Evolutionary conservation across 2,329 filamentous ascomycete genomes (phyloP).

Genomic region (Aspergillus pseudonomiae): DNA sequence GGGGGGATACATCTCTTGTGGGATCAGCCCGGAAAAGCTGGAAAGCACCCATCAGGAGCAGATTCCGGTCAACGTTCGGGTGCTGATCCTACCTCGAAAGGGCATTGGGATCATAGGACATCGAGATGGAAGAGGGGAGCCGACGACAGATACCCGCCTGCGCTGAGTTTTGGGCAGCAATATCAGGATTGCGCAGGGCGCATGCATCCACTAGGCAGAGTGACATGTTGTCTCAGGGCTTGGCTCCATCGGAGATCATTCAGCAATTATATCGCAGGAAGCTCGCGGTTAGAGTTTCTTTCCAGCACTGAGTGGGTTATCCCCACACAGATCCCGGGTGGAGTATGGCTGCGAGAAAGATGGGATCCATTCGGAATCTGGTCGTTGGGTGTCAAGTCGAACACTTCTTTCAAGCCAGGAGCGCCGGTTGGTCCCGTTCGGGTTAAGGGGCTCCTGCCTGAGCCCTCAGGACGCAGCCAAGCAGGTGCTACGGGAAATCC

Average conservation of each 20-base stretch:
- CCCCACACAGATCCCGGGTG: slow-evolving; percentile 9
- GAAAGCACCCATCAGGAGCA: slow-evolving; percentile 16
- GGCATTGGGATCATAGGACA: slow-evolving; percentile 17
- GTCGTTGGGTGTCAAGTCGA: background rate
- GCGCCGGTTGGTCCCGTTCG: slow-evolving; percentile 1
- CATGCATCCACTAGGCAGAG: slow-evolving; percentile 22
- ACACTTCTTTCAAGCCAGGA: background rate
- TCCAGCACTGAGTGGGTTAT: background rate
- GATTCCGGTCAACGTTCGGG: slow-evolving; percentile 17
- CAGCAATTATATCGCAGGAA: slow-evolving; percentile 9
- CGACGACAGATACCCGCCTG: slow-evolving; percentile 15
- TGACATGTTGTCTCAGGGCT: slow-evolving; percentile 16
- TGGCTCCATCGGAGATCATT: slow-evolving; percentile 17
- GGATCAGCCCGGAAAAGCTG: slow-evolving; percentile 20
- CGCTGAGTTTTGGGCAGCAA: slow-evolving; percentile 30
- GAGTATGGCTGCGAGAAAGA: slow-evolving; percentile 7
- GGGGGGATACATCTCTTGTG: slow-evolving; percentile 10
- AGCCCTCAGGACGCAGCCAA: background rate
- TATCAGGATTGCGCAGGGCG: slow-evolving; percentile 22
- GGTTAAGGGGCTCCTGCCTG: slow-evolving; percentile 9
- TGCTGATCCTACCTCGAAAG: slow-evolving; percentile 24
- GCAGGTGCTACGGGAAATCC: background rate
- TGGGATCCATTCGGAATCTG: background rate
- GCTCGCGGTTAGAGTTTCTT: slow-evolving; percentile 8
- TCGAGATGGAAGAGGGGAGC: slow-evolving; percentile 1